Evolutionary conservation across 371 early-diverging fungal species (phyloP).

Genomic region (Mortierella sp.): DNA sequence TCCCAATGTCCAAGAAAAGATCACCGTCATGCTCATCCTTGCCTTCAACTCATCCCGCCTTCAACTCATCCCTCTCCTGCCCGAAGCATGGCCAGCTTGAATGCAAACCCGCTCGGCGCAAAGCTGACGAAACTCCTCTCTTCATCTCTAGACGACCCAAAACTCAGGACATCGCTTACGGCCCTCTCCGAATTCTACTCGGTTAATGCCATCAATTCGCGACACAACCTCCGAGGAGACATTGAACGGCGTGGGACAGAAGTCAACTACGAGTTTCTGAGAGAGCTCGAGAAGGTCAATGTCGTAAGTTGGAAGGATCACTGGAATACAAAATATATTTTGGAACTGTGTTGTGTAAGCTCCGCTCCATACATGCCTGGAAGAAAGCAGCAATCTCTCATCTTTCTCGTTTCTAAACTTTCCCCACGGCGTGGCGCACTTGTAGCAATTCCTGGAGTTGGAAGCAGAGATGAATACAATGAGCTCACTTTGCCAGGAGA

Average conservation of each 20-base stretch:
- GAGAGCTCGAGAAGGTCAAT: conserved; percentile 71
- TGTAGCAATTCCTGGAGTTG: conserved; percentile 67
- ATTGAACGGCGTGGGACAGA: conserved; percentile 76
- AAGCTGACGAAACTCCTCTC: conserved; percentile 69
- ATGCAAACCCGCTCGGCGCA: conserved; percentile 58
- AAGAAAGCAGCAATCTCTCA: too few relatives aligned
- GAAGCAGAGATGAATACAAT: conserved; percentile 68
- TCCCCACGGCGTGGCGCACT: background rate
- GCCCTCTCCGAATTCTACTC: conserved; percentile 77
- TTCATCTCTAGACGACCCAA: conserved; percentile 66
- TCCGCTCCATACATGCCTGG: too few relatives aligned
- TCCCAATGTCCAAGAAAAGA: too few relatives aligned
- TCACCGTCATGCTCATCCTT: too few relatives aligned
- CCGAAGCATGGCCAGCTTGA: conserved; percentile 17
- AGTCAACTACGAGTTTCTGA: conserved; percentile 70
- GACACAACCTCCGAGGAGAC: conserved; percentile 74
- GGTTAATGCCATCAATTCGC: conserved; percentile 64
- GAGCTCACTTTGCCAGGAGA: conserved; percentile 68
- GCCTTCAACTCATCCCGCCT: too few relatives aligned
- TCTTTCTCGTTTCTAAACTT: conserved; percentile 3
- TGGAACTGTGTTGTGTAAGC: too few relatives aligned
- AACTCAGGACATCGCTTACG: conserved; percentile 70
- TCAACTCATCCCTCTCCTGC: too few relatives aligned
- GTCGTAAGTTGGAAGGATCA: conserved; percentile 59
- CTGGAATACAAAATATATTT: background rate